A percentile compares a stretch with the other conserved stretches of the same genome.
Conservation (phyloP, 371 early-diverging fungal species). For the Entomophthora muscae region DNA sequence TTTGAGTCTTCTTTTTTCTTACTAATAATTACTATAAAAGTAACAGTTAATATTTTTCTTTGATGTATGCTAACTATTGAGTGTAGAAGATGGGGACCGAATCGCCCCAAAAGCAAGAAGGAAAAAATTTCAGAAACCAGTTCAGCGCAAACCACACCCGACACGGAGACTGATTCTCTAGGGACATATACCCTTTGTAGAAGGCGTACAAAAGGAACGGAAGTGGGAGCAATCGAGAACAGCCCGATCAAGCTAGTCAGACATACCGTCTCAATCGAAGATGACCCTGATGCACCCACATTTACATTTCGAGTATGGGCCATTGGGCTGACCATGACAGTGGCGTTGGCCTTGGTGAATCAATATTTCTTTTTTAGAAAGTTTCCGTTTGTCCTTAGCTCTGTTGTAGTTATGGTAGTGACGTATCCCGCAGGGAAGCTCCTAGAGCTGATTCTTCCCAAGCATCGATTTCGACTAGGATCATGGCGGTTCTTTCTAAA, state of each 20-base stretch:
- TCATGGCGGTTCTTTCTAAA: constrained; percentile 28
- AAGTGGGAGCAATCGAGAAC: no score
- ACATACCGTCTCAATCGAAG: constrained; percentile 13
- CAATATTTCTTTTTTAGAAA: constrained; percentile 60
- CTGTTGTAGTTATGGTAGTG: constrained; percentile 43
- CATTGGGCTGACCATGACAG: constrained; percentile 42
- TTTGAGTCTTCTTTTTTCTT: no score
- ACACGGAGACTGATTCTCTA: no score
- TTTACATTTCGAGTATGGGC: constrained; percentile 60
- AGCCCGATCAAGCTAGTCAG: neutral
- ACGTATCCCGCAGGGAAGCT: constrained; percentile 44
- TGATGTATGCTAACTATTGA: no score
- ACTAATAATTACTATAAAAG: no score
- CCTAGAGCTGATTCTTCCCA: constrained; percentile 33
- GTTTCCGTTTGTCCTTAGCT: constrained; percentile 36
- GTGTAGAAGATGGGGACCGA: no score
- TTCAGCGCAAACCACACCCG: no score
- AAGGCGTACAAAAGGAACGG: no score
- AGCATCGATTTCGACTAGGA: constrained; percentile 43
- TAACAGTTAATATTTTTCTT: no score
- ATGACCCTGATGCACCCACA: constrained; percentile 43
- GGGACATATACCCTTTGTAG: no score
- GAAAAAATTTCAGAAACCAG: no score
- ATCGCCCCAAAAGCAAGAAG: no score
- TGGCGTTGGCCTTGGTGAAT: constrained; percentile 42